Conservation (phyloP, 2,329 filamentous ascomycete species). For the Aspergillus oerlinghausenensis region DNA sequence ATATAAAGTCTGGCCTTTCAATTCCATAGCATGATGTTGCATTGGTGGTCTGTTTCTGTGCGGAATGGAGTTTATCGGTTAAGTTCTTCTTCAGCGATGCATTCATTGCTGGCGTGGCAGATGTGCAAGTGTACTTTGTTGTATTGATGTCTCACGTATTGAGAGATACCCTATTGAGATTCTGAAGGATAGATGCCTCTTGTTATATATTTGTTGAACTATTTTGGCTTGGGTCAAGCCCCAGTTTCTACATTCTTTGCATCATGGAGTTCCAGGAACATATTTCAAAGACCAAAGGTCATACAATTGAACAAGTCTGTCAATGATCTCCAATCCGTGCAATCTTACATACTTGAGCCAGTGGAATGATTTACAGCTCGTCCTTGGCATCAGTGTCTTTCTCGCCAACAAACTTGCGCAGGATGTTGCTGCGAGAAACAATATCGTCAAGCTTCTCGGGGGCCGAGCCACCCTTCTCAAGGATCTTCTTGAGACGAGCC, state of each 20-base stretch:
- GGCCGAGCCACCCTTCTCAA: conserved; percentile 81
- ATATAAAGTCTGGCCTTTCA: neutral
- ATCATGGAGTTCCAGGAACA: neutral
- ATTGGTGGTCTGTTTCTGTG: neutral
- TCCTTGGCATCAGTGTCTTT: conserved; percentile 59
- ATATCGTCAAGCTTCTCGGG: conserved; percentile 86
- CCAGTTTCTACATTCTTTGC: neutral
- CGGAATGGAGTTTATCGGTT: conserved; percentile 4
- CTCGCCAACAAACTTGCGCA: conserved; percentile 68
- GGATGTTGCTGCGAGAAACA: conserved; percentile 78
- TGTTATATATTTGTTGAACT: neutral
- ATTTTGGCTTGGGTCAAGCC: neutral
- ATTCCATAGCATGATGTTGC: neutral
- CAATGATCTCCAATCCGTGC: neutral
- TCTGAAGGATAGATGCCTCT: neutral
- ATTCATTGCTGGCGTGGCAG: neutral
- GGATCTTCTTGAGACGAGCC: conserved; percentile 69
- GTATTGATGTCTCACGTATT: neutral
- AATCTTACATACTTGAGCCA: conserved; percentile 4
- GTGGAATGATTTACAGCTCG: conserved; percentile 49
- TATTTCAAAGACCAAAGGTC: neutral
- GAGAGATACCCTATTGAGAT: neutral
- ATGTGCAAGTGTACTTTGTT: neutral
- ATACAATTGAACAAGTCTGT: neutral
- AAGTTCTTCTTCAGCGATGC: neutral